Evolutionary conservation across 1,284 basidiomycete genomes (phyloP), one percentile per base, ranked within the genome.

Genomic region (Malassezia nana): DNA sequence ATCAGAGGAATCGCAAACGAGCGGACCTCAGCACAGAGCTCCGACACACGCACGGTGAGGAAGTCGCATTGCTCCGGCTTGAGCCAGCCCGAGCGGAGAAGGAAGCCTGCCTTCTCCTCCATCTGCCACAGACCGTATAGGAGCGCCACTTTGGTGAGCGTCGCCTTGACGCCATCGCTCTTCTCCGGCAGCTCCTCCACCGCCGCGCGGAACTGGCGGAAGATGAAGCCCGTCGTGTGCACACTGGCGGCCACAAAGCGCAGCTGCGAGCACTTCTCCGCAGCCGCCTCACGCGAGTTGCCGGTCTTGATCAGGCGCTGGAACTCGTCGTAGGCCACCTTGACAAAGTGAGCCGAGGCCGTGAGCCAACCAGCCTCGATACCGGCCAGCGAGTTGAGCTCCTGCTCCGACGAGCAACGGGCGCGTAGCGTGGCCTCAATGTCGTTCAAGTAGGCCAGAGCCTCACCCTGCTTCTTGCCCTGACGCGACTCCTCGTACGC

Each of bases 81-180:
- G 52, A 78, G 75, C 75, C 77, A 80, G 48, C 77, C 77, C 55
- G 62, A 65, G 39, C 67, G 67, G 26, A 81, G 73, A 75, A 81
- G 80, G 63, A 77, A 76, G 28, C 76, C 78, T 41, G 78, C 78
- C 69, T 79, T 78, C 75, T 81, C 79, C 66, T 81, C 80, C 62
- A 80, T 77, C 65, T 78, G 76, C 78, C 79, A 80, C 12, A 79
- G 70, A n/a, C 79, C 71, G 55, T 74, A 74, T 51, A 73, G 63
- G 33, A 59, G 64, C 43, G 59, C 58, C 25, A 73, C 47, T 31
- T 65, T 49, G 44, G 64, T 56, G 26, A 73, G 62, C 38, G 66
- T 54, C 45, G 67, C 62, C 31, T 65, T 59, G 24, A 71, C 69
- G 41, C 66, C 66, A 46, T 73, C 66, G 38, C 57, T 50, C 35